phyloP scores from a whole-genome alignment of 2,329 filamentous ascomycete species.

The Dryadomyces quercus-mongolicae region DNA sequence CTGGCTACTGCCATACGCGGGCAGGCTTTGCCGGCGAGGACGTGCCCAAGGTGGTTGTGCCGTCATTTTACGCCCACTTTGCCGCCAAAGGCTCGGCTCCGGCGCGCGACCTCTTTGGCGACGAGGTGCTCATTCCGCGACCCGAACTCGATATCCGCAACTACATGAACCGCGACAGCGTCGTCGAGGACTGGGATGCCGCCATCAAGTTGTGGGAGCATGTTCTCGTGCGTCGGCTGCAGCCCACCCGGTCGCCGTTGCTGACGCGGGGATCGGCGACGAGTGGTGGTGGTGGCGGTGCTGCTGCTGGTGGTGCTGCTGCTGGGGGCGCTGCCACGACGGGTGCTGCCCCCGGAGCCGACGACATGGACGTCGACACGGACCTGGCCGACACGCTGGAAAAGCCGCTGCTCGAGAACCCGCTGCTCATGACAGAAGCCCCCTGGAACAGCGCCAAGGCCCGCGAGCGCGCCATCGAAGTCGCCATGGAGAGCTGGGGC shows the following conservation, averaged over 20 bases:
- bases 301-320: constrained; percentile 46
- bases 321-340: too few species aligned
- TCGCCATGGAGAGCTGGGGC: constrained; percentile 95
- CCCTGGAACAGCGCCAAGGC: constrained; percentile 84
- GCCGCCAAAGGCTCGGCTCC: constrained; percentile 25
- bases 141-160: constrained; percentile 74
- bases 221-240: constrained; percentile 77
- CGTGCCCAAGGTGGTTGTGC: constrained; percentile 83
- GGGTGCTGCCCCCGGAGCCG: constrained; percentile 15
- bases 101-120: constrained; percentile 63
- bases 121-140: constrained; percentile 74
- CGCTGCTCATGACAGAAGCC: constrained; percentile 84
- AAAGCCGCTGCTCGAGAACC: constrained; percentile 78
- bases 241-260: constrained; percentile 44
- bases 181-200: constrained; percentile 94
- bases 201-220: constrained; percentile 87
- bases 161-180: constrained; percentile 78
- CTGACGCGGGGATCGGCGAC: not conserved
- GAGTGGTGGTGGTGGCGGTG: not conserved
- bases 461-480: constrained; percentile 87
- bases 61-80: constrained; percentile 71
- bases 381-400: constrained; percentile 40
- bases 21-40: constrained; percentile 97
- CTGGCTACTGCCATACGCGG: constrained; percentile 81
- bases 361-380: constrained; percentile 50